These are phyloP conservation scores for Spergularia azorica DNA, from an alignment of 179 eudicot genomes.

Conservation along the genomic window DNA sequence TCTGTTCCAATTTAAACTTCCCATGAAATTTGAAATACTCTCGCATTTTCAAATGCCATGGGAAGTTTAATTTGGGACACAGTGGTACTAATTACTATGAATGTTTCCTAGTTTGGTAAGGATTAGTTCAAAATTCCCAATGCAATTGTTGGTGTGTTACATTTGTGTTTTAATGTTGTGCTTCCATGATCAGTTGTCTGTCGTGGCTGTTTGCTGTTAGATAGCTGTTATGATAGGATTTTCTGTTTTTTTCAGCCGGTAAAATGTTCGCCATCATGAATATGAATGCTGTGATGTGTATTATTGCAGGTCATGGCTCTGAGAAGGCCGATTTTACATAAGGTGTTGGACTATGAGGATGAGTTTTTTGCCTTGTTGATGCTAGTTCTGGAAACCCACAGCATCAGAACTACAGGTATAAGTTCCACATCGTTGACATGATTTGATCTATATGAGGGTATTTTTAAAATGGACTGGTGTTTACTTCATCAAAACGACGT, in stretches of 20 bases:
- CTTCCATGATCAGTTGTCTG: not conserved
- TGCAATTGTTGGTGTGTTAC: not conserved
- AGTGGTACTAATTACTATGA: no score
- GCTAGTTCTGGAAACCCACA: conserved; percentile 88
- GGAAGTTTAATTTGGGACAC: no score
- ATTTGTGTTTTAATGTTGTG: not conserved
- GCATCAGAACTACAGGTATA: conserved; percentile 86
- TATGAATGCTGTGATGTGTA: conserved; percentile 5
- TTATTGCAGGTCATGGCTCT: conserved; percentile 78
- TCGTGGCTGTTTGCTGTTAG: not conserved
- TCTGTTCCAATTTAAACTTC: no score
- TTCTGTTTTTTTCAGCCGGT: not conserved
- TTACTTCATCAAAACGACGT: not conserved
- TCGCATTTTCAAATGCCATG: no score
- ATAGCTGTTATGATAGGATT: not conserved
- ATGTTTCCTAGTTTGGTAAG: no score
- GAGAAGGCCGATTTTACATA: conserved; percentile 87
- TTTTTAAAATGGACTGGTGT: not conserved
- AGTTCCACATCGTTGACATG: not conserved
- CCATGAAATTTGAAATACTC: not conserved
- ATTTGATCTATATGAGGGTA: no score
- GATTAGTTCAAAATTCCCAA: not conserved
- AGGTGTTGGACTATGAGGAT: conserved; percentile 86
- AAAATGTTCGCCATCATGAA: not conserved
- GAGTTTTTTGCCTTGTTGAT: conserved; percentile 88